Conservation (phyloP, 2,329 filamentous ascomycete species). For the Penicillium sp. region DNA sequence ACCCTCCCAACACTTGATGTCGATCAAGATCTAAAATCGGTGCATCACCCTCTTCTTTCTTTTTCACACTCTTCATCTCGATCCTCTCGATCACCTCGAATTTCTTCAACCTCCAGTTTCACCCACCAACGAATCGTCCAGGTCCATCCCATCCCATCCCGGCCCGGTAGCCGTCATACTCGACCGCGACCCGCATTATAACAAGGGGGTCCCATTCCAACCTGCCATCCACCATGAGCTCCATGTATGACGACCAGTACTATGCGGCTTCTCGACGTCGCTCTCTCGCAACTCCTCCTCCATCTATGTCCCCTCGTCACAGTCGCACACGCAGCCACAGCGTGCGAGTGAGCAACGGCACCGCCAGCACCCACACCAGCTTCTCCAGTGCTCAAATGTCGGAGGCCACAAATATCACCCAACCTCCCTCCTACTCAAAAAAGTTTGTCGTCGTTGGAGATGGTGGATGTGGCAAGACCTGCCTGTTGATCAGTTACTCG, state of each 20-base stretch:
- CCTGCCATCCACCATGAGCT: conserved; percentile 34
- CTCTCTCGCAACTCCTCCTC: conserved; percentile 51
- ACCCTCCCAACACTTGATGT: conserved; percentile 25
- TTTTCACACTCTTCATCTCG: background rate
- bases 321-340: conserved; percentile 58
- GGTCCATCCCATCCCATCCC: background rate
- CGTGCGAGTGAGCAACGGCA: conserved; percentile 81
- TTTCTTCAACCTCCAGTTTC: background rate
- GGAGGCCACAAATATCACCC: conserved; percentile 81
- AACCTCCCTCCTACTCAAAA: conserved; percentile 92
- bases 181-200: conserved; percentile 14
- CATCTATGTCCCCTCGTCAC: conserved; percentile 47
- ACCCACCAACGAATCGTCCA: background rate
- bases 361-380: conserved; percentile 83
- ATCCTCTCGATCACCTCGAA: background rate
- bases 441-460: conserved; percentile 99
- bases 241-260: conserved; percentile 48
- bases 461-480: conserved; percentile 98
- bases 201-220: conserved; percentile 24
- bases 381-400: conserved; percentile 73
- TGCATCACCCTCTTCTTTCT: conserved; percentile 8
- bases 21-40: conserved; percentile 22
- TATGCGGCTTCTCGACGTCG: conserved; percentile 64
- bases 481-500: conserved; percentile 96
- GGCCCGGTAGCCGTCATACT: conserved; percentile 12